Evolutionary conservation across 2,329 filamentous ascomycete genomes (phyloP), one percentile per base, ranked within the genome.

Genomic region (Fusarium armeniacum): DNA sequence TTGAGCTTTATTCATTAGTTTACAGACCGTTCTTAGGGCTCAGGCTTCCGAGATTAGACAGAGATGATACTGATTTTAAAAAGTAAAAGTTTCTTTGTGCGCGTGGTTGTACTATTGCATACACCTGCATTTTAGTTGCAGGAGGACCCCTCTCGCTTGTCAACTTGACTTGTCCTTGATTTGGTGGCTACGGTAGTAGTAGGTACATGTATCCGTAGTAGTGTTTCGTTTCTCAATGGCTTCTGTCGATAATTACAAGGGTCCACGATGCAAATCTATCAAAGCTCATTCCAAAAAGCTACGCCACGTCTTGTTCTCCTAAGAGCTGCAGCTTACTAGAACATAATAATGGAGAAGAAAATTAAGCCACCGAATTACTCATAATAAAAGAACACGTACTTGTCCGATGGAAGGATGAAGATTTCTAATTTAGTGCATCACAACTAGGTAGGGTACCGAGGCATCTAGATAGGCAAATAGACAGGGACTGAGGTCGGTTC

Each of bases 151-250:
- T 32, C 54, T 70, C 63, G 67, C 67, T 65, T 70, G 67, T 63
- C 49, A 35, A 41, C 44, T 55, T 69, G 26, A 28, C 26, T 30
- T 4, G 46, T 6, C 35, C 32, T 50, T 50, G 49, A 52, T 69
- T 70, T 32, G 52, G 56, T 67, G 62, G 57, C 66, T 70, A 53
- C 36, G 36, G 44, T 53, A 40, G 43, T 54, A 54, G n/a, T 20
- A 40, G n/a, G 36, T 40, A 40, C 36, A 20, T 40, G 36, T 22
- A 40, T 40, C 36, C 36, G 20, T 47, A 70, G 67, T 63, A 71
- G 67, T 67, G 67, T 70, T 70, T 70, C 67, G 67, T 70, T 70
- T 71, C 67, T 45, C 43, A 51, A 53, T 66, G 64, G 58, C 38
- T 40, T 30, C 24, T 18, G 22, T 16, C 47, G 41, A 55, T 44